phyloP scores from a whole-genome alignment of 192 early-diverging fungal genomes.

The Phlyctochytrium bullatum region DNA sequence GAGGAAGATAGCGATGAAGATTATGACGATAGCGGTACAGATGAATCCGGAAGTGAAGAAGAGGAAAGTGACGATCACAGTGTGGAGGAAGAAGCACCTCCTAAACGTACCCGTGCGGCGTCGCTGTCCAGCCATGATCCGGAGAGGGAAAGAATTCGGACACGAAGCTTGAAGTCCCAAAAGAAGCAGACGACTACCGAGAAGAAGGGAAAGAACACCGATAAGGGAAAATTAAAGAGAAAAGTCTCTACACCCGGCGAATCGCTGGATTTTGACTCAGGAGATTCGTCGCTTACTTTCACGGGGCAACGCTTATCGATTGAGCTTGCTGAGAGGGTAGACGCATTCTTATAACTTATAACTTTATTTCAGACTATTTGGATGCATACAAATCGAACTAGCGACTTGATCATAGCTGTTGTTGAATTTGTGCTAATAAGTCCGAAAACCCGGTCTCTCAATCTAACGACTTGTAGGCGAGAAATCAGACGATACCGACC shows the following conservation, averaged over 20 bases:
- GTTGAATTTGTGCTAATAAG: conserved; percentile 33
- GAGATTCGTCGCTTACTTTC: not conserved
- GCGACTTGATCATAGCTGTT: conserved; percentile 30
- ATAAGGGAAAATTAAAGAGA: too few relatives aligned
- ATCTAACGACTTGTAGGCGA: not conserved
- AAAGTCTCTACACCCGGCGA: not conserved
- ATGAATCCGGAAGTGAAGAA: conserved; percentile 18
- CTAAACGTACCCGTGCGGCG: not conserved
- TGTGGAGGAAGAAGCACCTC: conserved; percentile 28
- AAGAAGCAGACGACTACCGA: conserved; percentile 5
- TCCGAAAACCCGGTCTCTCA: not conserved
- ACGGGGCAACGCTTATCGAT: conserved; percentile 27
- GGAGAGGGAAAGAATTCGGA: too few relatives aligned
- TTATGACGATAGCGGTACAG: not conserved
- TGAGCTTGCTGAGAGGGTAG: conserved; percentile 21
- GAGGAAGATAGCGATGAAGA: conserved; percentile 2
- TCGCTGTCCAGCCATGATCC: not conserved
- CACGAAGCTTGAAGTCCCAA: too few relatives aligned
- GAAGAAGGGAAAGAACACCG: conserved; percentile 9
- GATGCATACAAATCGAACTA: conserved; percentile 34
- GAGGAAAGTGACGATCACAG: conserved; percentile 21
- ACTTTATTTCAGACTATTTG: conserved; percentile 23
- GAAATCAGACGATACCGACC: not conserved
- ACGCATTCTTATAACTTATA: too few relatives aligned
- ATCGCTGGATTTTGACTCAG: not conserved